phyloP scores from a whole-genome alignment of 148 eudicot genomes.

The Suaeda aralocaspica region DNA sequence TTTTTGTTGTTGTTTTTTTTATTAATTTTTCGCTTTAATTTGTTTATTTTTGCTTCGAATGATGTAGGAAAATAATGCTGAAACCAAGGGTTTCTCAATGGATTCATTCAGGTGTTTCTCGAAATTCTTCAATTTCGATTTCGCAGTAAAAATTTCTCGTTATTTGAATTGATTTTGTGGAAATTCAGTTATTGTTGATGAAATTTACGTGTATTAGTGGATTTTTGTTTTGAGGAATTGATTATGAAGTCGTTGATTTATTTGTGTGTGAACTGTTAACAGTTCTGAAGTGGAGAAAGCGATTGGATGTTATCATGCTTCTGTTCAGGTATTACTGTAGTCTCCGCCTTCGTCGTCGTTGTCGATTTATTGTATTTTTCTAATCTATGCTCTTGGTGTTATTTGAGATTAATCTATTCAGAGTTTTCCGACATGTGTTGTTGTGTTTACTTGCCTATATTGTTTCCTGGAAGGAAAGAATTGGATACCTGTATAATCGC shows the following conservation, averaged over 20 bases:
- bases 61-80: slow-evolving; percentile 39
- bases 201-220: neutral
- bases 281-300: slow-evolving; percentile 46
- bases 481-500: neutral
- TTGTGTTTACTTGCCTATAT: neutral
- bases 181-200: neutral
- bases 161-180: neutral
- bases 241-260: neutral
- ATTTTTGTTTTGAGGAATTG: neutral
- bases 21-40: neutral
- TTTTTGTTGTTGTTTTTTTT: neutral
- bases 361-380: neutral
- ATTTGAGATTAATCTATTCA: neutral
- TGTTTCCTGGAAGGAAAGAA: neutral
- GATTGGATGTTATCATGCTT: slow-evolving; percentile 73
- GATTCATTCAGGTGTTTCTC: slow-evolving; percentile 35
- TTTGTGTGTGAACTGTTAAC: neutral
- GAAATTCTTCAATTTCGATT: neutral
- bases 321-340: slow-evolving; percentile 60
- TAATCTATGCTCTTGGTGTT: neutral
- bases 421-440: too few species aligned
- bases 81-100: slow-evolving; percentile 38
- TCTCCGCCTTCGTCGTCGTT: too few species aligned
- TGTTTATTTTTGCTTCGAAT: neutral
- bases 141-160: neutral